Conservation (phyloP, 176 grass and related monocot genomes). For the Chrysopogon serrulatus region DNA sequence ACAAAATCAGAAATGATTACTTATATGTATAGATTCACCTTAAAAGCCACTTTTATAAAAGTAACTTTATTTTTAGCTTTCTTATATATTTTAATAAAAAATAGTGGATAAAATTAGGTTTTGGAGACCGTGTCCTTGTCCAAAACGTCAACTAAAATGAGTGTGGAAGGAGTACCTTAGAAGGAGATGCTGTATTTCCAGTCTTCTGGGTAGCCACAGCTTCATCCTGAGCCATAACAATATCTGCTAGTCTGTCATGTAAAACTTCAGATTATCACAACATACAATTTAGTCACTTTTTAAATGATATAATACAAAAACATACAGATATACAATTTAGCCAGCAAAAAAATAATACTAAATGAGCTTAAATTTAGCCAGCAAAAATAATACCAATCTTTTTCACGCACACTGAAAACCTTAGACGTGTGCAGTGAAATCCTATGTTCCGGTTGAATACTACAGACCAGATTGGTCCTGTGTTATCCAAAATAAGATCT, state of each 20-base stretch:
- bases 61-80: no score
- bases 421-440: neutral
- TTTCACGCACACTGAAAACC: neutral
- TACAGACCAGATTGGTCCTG: neutral
- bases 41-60: no score
- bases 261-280: conserved; percentile 12
- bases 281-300: neutral
- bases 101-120: no score
- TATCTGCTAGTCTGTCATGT: neutral
- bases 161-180: no score
- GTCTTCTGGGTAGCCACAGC: conserved; percentile 54
- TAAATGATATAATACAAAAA: neutral
- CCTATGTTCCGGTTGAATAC: neutral
- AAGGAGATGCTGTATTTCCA: conserved; percentile 54
- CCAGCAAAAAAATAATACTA: conserved; percentile 4
- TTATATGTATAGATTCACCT: no score
- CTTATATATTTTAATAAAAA: no score
- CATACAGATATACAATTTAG: neutral
- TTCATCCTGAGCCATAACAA: conserved; percentile 67
- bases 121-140: no score
- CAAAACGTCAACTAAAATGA: no score
- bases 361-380: neutral
- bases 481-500: neutral
- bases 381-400: neutral
- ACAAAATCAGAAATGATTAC: conserved; percentile 21